A percentile compares a stretch with the other conserved stretches of the same genome.
Evolutionary conservation across 441 rosid genomes (phyloP).

Genomic region (Omphalea diandra): DNA sequence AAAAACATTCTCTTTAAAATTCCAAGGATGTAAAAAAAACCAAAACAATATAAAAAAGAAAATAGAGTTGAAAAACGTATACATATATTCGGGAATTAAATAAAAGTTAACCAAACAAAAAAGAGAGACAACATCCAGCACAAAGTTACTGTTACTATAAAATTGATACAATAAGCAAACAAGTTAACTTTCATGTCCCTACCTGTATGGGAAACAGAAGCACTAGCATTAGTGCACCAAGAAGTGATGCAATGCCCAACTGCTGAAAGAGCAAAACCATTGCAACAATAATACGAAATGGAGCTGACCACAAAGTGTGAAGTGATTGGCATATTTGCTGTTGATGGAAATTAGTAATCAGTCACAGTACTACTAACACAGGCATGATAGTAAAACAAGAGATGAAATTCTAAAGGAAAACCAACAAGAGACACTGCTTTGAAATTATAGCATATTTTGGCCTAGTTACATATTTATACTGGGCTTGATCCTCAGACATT

Average conservation of each 20-base stretch:
- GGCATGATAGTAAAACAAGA: neutral
- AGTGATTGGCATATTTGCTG: slow-evolving; percentile 94
- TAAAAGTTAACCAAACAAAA: too few species aligned
- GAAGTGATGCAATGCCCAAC: slow-evolving; percentile 91
- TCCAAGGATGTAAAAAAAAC: too few species aligned
- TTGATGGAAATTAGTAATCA: slow-evolving; percentile 22
- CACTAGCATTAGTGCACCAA: slow-evolving; percentile 86
- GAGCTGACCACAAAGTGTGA: slow-evolving; percentile 99
- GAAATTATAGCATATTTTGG: neutral
- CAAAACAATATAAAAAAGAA: too few species aligned
- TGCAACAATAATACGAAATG: slow-evolving; percentile 81
- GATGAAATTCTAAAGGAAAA: neutral
- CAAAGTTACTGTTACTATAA: neutral
- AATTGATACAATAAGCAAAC: too few species aligned
- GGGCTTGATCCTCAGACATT: neutral
- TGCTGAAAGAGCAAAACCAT: slow-evolving; percentile 84
- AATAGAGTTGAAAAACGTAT: too few species aligned
- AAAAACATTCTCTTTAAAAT: too few species aligned
- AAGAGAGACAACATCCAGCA: too few species aligned
- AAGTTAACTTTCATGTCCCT: slow-evolving; percentile 13
- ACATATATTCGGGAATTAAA: too few species aligned
- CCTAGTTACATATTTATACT: neutral
- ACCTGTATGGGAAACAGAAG: slow-evolving; percentile 97
- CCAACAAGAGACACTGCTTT: neutral
- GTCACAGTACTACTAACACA: neutral